These are phyloP conservation scores for Canavalia ensiformis DNA, from an alignment of 306 rosid species.

Conservation along the genomic window DNA sequence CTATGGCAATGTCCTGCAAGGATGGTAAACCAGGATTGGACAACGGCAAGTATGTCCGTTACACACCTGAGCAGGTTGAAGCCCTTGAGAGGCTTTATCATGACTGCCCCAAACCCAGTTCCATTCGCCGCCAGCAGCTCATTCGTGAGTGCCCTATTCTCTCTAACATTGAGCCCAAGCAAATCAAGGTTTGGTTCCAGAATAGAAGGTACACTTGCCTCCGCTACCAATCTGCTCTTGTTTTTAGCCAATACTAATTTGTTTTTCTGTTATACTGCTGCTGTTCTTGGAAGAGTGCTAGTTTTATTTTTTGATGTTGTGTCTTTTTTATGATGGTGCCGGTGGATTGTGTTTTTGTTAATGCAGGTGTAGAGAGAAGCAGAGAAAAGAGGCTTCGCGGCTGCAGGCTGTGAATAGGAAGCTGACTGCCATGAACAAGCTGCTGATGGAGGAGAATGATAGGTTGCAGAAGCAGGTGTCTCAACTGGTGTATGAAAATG, in stretches of 20 bases:
- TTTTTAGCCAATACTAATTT: no score
- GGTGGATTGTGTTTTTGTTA: conserved; percentile 13
- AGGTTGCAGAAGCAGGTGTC: conserved; percentile 99
- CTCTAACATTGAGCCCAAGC: conserved; percentile 92
- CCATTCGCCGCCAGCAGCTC: conserved; percentile 96
- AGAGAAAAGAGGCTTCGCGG: conserved; percentile 91
- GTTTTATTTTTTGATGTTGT: not conserved
- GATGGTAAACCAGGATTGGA: conserved; percentile 81
- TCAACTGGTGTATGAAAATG: conserved; percentile 92
- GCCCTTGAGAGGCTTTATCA: conserved; percentile 97
- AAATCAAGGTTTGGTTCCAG: conserved; percentile 98
- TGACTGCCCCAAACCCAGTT: conserved; percentile 98
- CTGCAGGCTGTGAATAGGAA: conserved; percentile 92
- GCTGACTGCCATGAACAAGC: conserved; percentile 97
- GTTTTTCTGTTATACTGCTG: no score
- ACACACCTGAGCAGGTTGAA: conserved; percentile 99
- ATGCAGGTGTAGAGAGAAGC: conserved; percentile 95
- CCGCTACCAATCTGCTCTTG: no score
- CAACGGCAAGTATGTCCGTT: conserved; percentile 95
- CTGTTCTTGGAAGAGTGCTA: no score
- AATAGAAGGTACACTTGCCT: conserved; percentile 70
- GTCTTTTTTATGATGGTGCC: not conserved
- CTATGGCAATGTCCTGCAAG: conserved; percentile 91
- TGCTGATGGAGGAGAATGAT: conserved; percentile 97
- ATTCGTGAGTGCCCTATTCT: conserved; percentile 96